Conservation (phyloP, 306 rosid species). For the Vachellia collinsii region DNA sequence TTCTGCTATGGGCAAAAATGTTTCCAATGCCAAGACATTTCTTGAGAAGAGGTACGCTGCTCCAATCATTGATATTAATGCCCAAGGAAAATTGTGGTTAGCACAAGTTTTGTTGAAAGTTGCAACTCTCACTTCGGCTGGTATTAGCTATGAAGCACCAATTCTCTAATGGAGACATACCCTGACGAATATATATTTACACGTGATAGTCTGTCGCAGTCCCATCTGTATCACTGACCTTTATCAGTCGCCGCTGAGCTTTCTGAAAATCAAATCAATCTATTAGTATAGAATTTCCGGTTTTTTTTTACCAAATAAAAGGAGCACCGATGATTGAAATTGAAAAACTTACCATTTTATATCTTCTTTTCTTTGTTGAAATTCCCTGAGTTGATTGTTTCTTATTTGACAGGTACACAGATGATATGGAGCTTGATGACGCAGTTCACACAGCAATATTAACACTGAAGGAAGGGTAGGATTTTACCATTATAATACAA, state of each 20-base stretch:
- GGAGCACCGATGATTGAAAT: not conserved
- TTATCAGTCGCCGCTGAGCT: not conserved
- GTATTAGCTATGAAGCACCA: no score
- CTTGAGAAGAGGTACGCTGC: slow-evolving; percentile 83
- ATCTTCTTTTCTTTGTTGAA: not conserved
- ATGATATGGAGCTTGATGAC: no score
- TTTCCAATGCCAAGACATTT: slow-evolving; percentile 89
- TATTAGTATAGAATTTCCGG: no score
- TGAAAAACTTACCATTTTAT: not conserved
- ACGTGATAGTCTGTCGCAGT: no score
- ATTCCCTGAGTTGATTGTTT: no score
- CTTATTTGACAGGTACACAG: no score
- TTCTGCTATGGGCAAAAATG: slow-evolving; percentile 97
- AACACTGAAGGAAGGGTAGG: no score
- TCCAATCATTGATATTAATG: slow-evolving; percentile 11
- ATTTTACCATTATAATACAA: no score
- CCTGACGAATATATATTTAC: no score
- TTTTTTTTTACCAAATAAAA: not conserved
- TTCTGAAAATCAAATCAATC: not conserved
- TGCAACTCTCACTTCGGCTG: not conserved
- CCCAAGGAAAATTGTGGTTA: slow-evolving; percentile 3
- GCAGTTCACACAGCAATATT: no score
- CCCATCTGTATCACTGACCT: no score
- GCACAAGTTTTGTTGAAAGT: not conserved
- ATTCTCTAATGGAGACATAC: no score